A percentile compares a stretch with the other conserved stretches of the same genome.
phyloP scores from a whole-genome alignment of 768 basidiomycete genomes.

The Calocybe gangraenosa region DNA sequence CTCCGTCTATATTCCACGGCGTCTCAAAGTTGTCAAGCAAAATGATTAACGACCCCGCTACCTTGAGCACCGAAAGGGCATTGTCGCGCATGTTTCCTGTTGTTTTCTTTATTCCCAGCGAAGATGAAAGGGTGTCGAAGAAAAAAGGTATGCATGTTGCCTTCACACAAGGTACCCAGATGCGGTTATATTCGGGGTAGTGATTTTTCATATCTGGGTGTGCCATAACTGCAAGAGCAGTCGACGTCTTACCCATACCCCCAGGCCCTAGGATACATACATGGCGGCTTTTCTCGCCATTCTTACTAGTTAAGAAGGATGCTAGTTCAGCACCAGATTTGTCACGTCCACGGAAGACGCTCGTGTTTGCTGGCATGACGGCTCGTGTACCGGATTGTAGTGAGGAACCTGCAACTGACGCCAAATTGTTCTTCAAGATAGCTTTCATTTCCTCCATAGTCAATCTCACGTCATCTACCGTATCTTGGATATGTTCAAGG shows the following conservation, averaged over 20 bases:
- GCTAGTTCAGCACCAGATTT: slow-evolving; percentile 14
- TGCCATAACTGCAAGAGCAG: slow-evolving; percentile 30
- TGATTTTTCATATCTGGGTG: slow-evolving; percentile 15
- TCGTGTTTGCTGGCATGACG: slow-evolving; percentile 9
- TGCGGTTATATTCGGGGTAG: slow-evolving; percentile 17
- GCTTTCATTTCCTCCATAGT: not conserved
- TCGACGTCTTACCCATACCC: slow-evolving; percentile 36
- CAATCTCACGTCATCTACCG: too few relatives aligned
- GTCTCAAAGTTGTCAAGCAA: slow-evolving; percentile 39
- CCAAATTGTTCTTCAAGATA: not conserved
- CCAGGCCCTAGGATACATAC: slow-evolving; percentile 24
- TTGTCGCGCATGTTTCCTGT: slow-evolving; percentile 18
- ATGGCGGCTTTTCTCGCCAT: slow-evolving; percentile 3
- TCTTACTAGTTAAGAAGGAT: slow-evolving; percentile 1
- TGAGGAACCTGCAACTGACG: not conserved
- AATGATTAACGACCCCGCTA: slow-evolving; percentile 9
- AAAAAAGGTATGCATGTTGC: slow-evolving; percentile 22
- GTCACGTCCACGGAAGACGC: slow-evolving; percentile 17
- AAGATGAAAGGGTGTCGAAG: slow-evolving; percentile 17
- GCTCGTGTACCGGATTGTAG: not conserved
- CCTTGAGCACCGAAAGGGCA: slow-evolving; percentile 18
- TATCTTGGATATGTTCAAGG: not conserved
- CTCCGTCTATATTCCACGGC: slow-evolving; percentile 25
- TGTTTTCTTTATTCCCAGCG: slow-evolving; percentile 17
- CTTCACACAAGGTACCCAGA: slow-evolving; percentile 31